Evolutionary conservation across 1,139 yeast genomes (phyloP).

Genomic region (Saccharomyces hybrid): DNA sequence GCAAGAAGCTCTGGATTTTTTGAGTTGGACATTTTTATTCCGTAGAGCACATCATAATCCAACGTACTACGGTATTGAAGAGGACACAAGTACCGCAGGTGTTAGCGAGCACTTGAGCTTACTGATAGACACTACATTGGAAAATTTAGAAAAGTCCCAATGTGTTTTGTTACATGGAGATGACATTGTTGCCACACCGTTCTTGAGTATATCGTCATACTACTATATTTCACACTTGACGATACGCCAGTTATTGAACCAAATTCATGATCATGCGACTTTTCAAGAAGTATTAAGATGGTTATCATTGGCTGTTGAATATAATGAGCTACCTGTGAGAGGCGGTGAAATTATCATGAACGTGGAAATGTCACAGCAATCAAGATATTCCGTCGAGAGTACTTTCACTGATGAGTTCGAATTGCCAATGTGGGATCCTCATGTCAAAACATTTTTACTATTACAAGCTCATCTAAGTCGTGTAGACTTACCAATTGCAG

Average conservation of each 20-base stretch:
- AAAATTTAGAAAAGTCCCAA: constrained; percentile 59
- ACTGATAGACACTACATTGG: constrained; percentile 64
- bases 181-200: constrained; percentile 61
- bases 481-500: constrained; percentile 85
- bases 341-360: constrained; percentile 93
- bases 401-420: constrained; percentile 37
- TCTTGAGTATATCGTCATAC: constrained; percentile 77
- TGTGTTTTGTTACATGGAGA: constrained; percentile 53
- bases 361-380: constrained; percentile 75
- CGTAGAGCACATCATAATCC: constrained; percentile 94
- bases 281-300: constrained; percentile 66
- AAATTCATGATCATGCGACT: constrained; percentile 43
- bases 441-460: constrained; percentile 78
- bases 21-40: constrained; percentile 91
- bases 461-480: constrained; percentile 83
- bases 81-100: constrained; percentile 59
- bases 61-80: constrained; percentile 76
- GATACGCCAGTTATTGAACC: constrained; percentile 56
- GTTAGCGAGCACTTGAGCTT: constrained; percentile 63
- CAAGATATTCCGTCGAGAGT: constrained; percentile 60
- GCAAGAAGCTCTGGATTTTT: constrained; percentile 86
- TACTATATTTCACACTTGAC: constrained; percentile 92
- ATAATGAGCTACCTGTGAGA: constrained; percentile 86
- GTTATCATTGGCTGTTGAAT: constrained; percentile 77
- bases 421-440: constrained; percentile 89